Conservation (phyloP, 1,284 basidiomycete genomes). For the Papiliotrema laurentii region DNA sequence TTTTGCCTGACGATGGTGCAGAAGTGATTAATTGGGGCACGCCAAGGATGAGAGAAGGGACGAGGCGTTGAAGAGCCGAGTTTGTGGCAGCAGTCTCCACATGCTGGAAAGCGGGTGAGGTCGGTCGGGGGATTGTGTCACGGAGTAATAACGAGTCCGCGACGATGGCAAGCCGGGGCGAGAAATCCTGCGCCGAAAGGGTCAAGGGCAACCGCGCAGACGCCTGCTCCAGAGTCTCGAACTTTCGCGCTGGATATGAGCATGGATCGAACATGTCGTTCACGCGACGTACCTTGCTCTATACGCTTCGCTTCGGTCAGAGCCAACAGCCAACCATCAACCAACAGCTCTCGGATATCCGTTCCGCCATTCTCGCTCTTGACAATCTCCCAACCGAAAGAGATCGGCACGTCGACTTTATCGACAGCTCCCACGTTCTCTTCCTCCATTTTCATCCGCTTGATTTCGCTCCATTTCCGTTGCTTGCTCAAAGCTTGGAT, state of each 20-base stretch:
- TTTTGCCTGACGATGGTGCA: slow-evolving; percentile 85
- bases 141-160: slow-evolving; percentile 21
- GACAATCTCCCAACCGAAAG: slow-evolving; percentile 19
- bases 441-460: slow-evolving; percentile 62
- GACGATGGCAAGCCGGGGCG: slow-evolving; percentile 26
- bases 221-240: too few relatives aligned
- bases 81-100: slow-evolving; percentile 65
- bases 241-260: neutral
- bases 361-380: slow-evolving; percentile 7
- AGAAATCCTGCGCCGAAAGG: slow-evolving; percentile 52
- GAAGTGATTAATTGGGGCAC: slow-evolving; percentile 82
- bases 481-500: slow-evolving; percentile 72
- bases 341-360: slow-evolving; percentile 39
- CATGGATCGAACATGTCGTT: neutral
- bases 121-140: slow-evolving; percentile 41
- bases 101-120: slow-evolving; percentile 55
- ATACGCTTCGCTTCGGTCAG: slow-evolving; percentile 62
- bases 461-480: slow-evolving; percentile 68
- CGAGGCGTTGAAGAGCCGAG: slow-evolving; percentile 60
- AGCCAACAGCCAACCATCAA: slow-evolving; percentile 77
- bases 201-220: neutral
- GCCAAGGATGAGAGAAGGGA: slow-evolving; percentile 62
- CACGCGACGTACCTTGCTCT: slow-evolving; percentile 51
- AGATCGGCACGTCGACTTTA: slow-evolving; percentile 55
- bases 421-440: slow-evolving; percentile 59